phyloP scores from a whole-genome alignment of 129 eudicot species.

The Artemisia annua region DNA sequence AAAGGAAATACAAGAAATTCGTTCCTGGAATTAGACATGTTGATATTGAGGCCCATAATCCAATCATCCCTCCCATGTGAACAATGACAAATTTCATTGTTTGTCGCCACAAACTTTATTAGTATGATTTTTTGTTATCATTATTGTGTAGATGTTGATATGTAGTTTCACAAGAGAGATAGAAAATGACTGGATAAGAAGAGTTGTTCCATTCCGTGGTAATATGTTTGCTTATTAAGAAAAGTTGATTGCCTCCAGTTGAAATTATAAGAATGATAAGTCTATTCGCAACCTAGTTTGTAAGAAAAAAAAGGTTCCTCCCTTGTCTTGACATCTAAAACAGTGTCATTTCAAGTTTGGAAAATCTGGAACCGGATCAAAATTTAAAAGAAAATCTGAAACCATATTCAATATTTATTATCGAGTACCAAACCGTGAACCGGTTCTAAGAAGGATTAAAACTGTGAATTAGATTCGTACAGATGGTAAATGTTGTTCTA shows the following conservation, averaged over 20 bases:
- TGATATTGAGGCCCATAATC: too few relatives aligned
- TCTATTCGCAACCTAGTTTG: not conserved
- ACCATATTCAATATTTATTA: too few relatives aligned
- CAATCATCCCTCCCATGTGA: constrained; percentile 54
- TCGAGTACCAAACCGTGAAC: too few relatives aligned
- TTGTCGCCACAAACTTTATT: constrained; percentile 9
- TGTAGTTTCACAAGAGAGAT: constrained; percentile 19
- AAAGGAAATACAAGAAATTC: too few relatives aligned
- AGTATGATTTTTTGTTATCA: constrained; percentile 8
- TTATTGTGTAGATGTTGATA: constrained; percentile 29
- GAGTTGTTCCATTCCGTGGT: not conserved
- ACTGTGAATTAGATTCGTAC: too few relatives aligned
- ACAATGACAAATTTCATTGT: not conserved
- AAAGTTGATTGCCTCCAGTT: not conserved
- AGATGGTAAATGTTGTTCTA: too few relatives aligned
- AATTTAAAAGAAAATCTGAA: too few relatives aligned
- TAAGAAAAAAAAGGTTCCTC: not conserved
- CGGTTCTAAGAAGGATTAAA: too few relatives aligned
- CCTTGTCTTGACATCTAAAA: too few relatives aligned
- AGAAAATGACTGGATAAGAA: not conserved
- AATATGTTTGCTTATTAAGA: not conserved
- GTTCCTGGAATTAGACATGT: too few relatives aligned
- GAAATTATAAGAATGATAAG: not conserved
- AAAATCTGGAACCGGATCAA: too few relatives aligned
- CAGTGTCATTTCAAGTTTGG: too few relatives aligned